Conservation (phyloP, 495 filamentous ascomycete genomes). For the Neurospora sp. region DNA sequence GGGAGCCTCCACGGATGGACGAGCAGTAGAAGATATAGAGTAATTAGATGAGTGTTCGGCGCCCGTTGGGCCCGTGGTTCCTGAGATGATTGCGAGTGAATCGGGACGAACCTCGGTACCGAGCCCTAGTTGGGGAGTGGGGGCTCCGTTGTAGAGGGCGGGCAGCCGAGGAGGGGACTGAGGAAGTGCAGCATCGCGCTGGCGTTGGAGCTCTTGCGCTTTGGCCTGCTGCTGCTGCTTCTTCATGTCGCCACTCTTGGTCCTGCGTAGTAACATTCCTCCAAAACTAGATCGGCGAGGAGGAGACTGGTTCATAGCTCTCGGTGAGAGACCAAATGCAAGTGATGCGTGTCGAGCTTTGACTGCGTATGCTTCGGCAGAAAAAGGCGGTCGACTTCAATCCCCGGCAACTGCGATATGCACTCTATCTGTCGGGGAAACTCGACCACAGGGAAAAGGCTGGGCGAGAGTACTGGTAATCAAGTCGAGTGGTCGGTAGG, state of each 20-base stretch:
- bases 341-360: background rate
- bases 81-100: constrained; percentile 51
- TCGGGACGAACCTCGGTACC: constrained; percentile 62
- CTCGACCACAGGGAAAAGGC: background rate
- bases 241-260: constrained; percentile 69
- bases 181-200: constrained; percentile 56
- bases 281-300: constrained; percentile 44
- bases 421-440: background rate
- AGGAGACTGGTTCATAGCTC: constrained; percentile 32
- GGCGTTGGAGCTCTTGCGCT: constrained; percentile 57
- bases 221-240: constrained; percentile 49
- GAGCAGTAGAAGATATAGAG: constrained; percentile 21
- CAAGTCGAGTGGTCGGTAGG: background rate
- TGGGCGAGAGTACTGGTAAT: background rate
- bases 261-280: constrained; percentile 62
- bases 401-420: background rate
- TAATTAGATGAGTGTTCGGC: constrained; percentile 26
- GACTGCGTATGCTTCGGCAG: background rate
- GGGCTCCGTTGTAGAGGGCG: constrained; percentile 50
- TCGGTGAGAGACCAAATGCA: background rate
- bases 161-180: constrained; percentile 72
- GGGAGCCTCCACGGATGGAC: constrained; percentile 34
- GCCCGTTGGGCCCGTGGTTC: constrained; percentile 15
- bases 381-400: background rate
- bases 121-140: constrained; percentile 49